Conservation (phyloP, 2,329 filamentous ascomycete genomes). For the Pseudocercospora fuligena region DNA sequence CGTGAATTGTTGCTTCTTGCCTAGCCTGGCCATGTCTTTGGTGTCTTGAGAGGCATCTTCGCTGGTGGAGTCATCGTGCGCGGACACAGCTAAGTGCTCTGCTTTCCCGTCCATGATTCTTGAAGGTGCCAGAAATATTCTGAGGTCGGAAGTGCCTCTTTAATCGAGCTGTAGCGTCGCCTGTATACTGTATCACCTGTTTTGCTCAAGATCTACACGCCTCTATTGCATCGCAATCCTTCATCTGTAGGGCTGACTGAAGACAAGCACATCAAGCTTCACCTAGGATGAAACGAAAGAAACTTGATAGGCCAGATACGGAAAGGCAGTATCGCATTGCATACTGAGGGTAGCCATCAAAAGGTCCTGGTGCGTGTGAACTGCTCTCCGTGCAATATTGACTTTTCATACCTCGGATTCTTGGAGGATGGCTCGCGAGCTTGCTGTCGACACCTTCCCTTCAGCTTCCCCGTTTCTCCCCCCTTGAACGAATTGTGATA, state of each 20-base stretch:
- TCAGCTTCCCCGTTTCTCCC: neutral
- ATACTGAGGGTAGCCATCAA: neutral
- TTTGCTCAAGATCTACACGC: too few relatives aligned
- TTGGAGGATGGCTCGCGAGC: neutral
- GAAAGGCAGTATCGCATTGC: neutral
- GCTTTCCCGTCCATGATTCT: neutral
- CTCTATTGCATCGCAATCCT: too few relatives aligned
- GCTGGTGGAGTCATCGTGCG: neutral
- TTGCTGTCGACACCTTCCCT: neutral
- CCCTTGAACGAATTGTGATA: too few relatives aligned
- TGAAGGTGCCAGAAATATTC: too few relatives aligned
- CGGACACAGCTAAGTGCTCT: neutral
- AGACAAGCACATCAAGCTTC: neutral
- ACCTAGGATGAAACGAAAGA: neutral
- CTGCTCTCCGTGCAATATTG: neutral
- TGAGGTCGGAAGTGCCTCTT: too few relatives aligned
- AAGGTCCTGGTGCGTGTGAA: neutral
- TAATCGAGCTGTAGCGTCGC: too few relatives aligned
- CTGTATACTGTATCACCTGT: too few relatives aligned
- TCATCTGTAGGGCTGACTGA: too few relatives aligned
- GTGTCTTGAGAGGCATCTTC: neutral
- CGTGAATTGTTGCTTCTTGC: conserved; percentile 30
- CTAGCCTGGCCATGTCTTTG: conserved; percentile 10
- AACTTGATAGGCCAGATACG: neutral
- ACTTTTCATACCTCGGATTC: neutral